Percentiles rank a stretch among this genome's conserved stretches.
These are phyloP conservation scores for Trichomonas gallinae DNA, from an alignment of 208 protist species.

Conservation along the genomic window DNA sequence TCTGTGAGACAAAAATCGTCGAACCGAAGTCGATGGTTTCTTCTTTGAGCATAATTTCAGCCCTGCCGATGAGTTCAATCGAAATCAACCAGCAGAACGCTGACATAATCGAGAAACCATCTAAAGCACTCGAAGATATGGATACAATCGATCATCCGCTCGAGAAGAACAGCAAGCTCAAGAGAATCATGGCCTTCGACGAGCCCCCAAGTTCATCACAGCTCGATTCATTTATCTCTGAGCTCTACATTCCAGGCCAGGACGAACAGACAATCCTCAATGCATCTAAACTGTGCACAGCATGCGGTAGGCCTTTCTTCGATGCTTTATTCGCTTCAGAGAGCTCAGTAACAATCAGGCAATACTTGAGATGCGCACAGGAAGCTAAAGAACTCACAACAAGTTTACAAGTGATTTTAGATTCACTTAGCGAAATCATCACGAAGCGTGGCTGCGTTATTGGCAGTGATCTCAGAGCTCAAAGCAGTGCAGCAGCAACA, in stretches of 20 bases:
- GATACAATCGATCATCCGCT: background rate
- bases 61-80: background rate
- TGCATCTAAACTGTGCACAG: background rate
- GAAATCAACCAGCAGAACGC: background rate
- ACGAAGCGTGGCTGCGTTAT: background rate
- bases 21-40: background rate
- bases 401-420: background rate
- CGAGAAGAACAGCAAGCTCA: background rate
- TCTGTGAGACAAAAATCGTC: background rate
- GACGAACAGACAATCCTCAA: background rate
- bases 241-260: background rate
- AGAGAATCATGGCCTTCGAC: background rate
- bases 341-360: background rate
- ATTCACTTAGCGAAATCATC: background rate
- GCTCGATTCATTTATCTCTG: background rate
- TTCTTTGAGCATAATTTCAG: background rate
- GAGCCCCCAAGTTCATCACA: background rate
- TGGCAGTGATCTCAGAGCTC: background rate
- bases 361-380: background rate
- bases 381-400: background rate
- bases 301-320: background rate
- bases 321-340: background rate
- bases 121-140: background rate
- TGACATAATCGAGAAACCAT: too few species aligned
- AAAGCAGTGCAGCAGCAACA: background rate